Base-by-base conservation (phyloP, 2,329 filamentous ascomycete species). In the Colletotrichum australisinense region DNA sequence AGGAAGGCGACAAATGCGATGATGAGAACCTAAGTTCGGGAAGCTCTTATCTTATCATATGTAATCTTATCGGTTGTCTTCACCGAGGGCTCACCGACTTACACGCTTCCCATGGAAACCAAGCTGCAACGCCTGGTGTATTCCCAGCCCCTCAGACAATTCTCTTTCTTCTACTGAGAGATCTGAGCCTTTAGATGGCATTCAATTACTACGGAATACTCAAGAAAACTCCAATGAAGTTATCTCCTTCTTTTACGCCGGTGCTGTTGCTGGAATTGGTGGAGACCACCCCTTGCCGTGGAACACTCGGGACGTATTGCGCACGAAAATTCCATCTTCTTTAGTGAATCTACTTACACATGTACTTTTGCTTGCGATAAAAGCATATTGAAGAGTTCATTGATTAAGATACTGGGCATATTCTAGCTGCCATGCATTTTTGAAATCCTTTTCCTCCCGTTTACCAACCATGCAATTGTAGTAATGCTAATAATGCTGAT, bases 1-100 rank as follows among this genome's bases (percentile, higher is more conserved):
- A 28, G 26, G 16, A 28, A 4, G 38, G 53, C 16, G 12, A 30
- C 22, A 35, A 35, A 53, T 28, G 38, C 11, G n/a, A 56, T 28
- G 46, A 22, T 57, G 35, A 55, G 46, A 49, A n/a, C n/a, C n/a
- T n/a, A n/a, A 49, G 35, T 42, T 73, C 63, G 4, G 59, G 52
- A 69, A 69, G 69, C 55, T 74, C 73, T 74, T 74, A 74, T 74
- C 68, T 74, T 67, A 74, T 72, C 72, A 22, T 8, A 5, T 0
- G 5, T 16, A 22, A 14, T 49, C 58, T 69, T 63, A 64, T 63
- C 72, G 14, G 32, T 19, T 11, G 16, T 9, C 22, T 24, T 46
- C 57, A 24, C 67, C 67, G 67, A 28, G 7, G 6, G 22, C 38
- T 49, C 55, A 70, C 66, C 70, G 66, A 73, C 70, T 73, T 49